phyloP scores from a whole-genome alignment of 331 rosid species.

The Arachis monticola region DNA sequence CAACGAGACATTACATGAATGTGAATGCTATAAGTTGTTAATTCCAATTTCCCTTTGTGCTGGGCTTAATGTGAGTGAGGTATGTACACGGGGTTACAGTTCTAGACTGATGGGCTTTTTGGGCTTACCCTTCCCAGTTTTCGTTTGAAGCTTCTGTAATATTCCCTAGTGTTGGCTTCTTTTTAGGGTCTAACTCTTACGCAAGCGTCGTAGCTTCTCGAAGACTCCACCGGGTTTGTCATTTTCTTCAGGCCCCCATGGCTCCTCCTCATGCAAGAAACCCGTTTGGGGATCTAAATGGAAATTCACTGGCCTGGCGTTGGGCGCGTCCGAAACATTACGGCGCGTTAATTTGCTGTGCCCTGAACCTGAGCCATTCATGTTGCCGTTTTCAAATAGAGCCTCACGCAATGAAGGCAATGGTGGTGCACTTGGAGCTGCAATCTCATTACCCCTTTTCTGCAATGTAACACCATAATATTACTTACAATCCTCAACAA shows the following conservation, averaged over 20 bases:
- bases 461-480: neutral
- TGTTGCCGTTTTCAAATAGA: slow-evolving; percentile 35
- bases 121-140: neutral
- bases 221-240: neutral
- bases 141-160: neutral
- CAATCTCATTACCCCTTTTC: slow-evolving; percentile 43
- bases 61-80: neutral
- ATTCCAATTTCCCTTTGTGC: neutral
- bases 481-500: too few species aligned
- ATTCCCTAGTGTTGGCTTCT: neutral
- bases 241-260: neutral
- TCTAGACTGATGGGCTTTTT: neutral
- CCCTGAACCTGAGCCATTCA: neutral
- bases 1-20: slow-evolving; percentile 21
- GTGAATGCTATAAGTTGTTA: neutral
- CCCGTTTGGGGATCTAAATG: slow-evolving; percentile 35
- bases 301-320: slow-evolving; percentile 22
- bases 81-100: slow-evolving; percentile 39
- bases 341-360: slow-evolving; percentile 4
- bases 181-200: neutral
- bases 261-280: slow-evolving; percentile 23
- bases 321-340: slow-evolving; percentile 37
- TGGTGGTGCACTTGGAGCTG: slow-evolving; percentile 42
- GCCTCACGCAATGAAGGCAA: slow-evolving; percentile 41
- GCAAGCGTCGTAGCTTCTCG: neutral